These are phyloP conservation scores for Iris pallida DNA, from an alignment of 116 monocot genomes.

Conservation along the genomic window DNA sequence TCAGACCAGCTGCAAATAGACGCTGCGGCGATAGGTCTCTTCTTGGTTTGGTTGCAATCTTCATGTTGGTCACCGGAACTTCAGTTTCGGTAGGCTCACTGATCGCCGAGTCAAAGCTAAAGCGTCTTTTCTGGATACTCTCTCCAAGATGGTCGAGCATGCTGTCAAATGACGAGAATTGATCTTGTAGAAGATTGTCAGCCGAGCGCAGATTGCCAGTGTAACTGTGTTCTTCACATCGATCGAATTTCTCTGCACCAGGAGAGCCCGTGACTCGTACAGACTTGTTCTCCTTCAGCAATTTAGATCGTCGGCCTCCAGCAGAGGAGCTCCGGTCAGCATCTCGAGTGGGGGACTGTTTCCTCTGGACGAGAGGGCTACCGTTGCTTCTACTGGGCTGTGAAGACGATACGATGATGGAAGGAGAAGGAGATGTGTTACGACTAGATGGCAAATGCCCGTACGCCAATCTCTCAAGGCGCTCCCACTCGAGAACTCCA, in stretches of 20 bases:
- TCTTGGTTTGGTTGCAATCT: slow-evolving; percentile 6
- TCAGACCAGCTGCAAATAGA: slow-evolving; percentile 10
- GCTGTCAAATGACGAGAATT: slow-evolving; percentile 1
- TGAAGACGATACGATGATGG: slow-evolving; percentile 1
- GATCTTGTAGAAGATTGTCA: slow-evolving; percentile 11
- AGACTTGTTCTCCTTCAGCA: slow-evolving; percentile 1
- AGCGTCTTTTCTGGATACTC: too few relatives aligned
- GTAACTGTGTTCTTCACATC: background rate
- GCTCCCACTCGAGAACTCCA: slow-evolving; percentile 51
- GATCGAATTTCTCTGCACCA: background rate
- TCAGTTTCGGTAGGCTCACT: background rate
- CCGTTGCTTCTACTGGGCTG: background rate
- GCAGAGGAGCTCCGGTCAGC: background rate
- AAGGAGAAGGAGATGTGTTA: slow-evolving; percentile 5
- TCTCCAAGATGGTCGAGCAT: slow-evolving; percentile 15
- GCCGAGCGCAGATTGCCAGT: background rate
- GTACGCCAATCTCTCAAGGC: slow-evolving; percentile 39
- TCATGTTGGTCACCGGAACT: background rate
- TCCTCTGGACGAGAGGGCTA: slow-evolving; percentile 1
- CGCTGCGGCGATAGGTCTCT: slow-evolving; percentile 34
- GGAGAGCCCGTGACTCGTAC: background rate
- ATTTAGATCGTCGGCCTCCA: background rate
- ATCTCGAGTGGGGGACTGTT: background rate
- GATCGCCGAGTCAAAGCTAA: background rate
- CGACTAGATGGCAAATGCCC: slow-evolving; percentile 9